Base-by-base conservation (phyloP, 75 land plant genomes). In the Cupressus sempervirens region DNA sequence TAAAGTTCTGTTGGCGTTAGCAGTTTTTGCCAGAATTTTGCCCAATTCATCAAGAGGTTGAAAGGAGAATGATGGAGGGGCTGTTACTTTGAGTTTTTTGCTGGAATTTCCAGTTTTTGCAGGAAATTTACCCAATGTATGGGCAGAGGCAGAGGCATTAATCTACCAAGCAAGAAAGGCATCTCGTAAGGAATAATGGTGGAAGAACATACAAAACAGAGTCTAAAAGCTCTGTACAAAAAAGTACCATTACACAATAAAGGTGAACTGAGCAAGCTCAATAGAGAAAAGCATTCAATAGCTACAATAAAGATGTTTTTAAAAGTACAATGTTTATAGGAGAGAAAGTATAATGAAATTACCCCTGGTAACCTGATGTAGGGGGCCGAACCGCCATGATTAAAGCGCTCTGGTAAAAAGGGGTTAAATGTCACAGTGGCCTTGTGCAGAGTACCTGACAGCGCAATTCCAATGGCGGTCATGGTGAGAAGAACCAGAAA, bases 1-100 rank as follows among this genome's bases (percentile, higher is more conserved):
- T 6, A 90, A 56, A 15, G 91, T 90, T 56, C 35, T 89, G 75
- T 89, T 70, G 14, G 83, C 46, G 76, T 87, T 87, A 20, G 89
- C 54, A 1, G 88, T 85, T 76, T 84, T 74, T 76, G 67, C 80
- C 30, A 89, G 56, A 50, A 89, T 56, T 7, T 77, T 26, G 54
- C 84, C 67, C 73, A 89, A 11, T 79, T 79, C 81, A n/a, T 79
- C 81, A 1, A 2, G 20, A 43, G 81, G 29, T 4, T 23, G 45
- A 12, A 26, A 4, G 12, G 50, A 0, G 29, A 12, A 0, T 50
- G 53, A 50, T 50, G 53, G 15, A 50, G 53, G 14, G 5, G 91
- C 89, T 1, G 91, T 90, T 26, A 90, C 3, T 7, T 86, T 90
- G 2, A 88, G 40, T 14, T 86, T 86, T 52, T 53, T 89, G 48